phyloP scores from a whole-genome alignment of 805 yeast genomes.

The Spathaspora arborariae region DNA sequence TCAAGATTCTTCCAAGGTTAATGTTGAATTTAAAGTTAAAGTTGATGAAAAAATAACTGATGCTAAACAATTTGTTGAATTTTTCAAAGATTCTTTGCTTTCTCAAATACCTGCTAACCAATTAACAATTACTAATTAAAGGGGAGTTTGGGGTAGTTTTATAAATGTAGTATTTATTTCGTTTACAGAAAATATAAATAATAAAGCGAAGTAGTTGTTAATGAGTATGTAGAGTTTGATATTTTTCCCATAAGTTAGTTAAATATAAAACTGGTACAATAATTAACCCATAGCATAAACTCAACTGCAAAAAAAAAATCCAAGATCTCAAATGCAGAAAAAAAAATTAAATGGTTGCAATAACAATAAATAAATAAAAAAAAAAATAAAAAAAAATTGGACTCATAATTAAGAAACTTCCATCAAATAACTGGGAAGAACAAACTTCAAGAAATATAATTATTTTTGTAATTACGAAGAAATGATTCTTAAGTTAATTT shows the following conservation, averaged over 20 bases:
- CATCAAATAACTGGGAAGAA: background rate
- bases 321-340: background rate
- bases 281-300: background rate
- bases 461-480: no score
- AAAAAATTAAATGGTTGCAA: background rate
- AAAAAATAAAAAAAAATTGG: background rate
- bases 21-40: slow-evolving; percentile 32
- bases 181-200: no score
- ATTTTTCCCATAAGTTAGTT: no score
- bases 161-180: background rate
- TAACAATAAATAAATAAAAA: background rate
- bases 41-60: slow-evolving; percentile 30
- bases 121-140: slow-evolving; percentile 6
- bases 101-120: slow-evolving; percentile 25
- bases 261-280: no score
- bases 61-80: slow-evolving; percentile 31
- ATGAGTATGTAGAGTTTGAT: no score
- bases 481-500: no score
- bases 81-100: slow-evolving; percentile 31
- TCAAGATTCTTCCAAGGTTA: slow-evolving; percentile 12
- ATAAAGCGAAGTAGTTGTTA: no score
- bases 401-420: background rate
- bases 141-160: background rate
- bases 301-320: background rate
- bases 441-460: no score